Evolutionary conservation across 352 stramenopile genomes (phyloP), one percentile per base, ranked within the genome.

Genomic region (Phytophthora macrochlamydospora): DNA sequence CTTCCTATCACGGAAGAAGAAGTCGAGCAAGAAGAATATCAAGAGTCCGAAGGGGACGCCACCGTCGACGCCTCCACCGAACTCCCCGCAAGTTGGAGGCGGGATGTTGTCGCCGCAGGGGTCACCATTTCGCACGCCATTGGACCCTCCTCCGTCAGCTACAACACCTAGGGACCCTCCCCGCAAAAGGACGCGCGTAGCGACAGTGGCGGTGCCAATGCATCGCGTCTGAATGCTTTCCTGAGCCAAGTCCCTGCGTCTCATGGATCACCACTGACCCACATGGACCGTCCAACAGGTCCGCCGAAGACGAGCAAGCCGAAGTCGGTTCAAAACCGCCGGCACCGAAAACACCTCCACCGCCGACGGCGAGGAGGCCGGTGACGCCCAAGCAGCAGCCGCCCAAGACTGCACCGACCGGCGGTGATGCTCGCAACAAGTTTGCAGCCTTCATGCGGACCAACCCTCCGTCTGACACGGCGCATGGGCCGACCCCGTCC

Each of bases 371-470:
- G 30, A 71, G 75, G 53, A 73, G 68, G 32, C 53, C 59, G 3
- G 45, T 56, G 29, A 57, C 35, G 49, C 52, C 57, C 0, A 52
- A 59, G 8, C 69, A 75, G 24, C 56, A 80, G 37, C 57, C 65
- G 24, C 68, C 71, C 3, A 67, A 60, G 38, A 65, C 64, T 13
- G 33, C 58, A 11, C 65, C 64, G 6, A 70, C 40, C 2, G 49
- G 46, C 5, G 56, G 62, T 14, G 72, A 90, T 14, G 56, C 79
- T 7, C 83, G 83, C 45, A 90, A 89, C 66, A 94, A 94, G 62
- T 91, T 94, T 50, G 83, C 86, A 28, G 83, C 83, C 24, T 94
- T 94, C 56, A 90, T 94, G 81, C 78, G 81, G 48, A 71, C 83
- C n/a, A 91, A 91, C 35, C 84, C 86, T 13, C 79, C 84, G 13